phyloP scores from a whole-genome alignment of 148 eudicot genomes.

The Fagopyrum esculentum region DNA sequence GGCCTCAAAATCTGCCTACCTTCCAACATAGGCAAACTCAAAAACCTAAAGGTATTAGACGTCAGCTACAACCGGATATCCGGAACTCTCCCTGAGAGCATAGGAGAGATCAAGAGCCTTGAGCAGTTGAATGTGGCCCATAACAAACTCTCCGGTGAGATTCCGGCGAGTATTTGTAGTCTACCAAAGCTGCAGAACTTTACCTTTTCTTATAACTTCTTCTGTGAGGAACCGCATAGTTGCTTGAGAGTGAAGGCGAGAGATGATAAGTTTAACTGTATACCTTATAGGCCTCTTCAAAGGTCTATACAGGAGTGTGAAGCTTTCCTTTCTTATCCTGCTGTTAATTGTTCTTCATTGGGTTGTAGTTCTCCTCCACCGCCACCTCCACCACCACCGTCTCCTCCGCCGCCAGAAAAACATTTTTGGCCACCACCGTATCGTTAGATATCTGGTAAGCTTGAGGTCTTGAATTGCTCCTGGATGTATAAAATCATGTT shows the following conservation, averaged over 20 bases:
- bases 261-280: constrained; percentile 45
- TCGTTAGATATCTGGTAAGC: not conserved
- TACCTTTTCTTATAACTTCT: constrained; percentile 62
- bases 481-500: too few species aligned
- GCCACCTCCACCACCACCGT: constrained; percentile 16
- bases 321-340: constrained; percentile 38
- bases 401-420: constrained; percentile 14
- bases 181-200: constrained; percentile 63
- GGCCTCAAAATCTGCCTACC: constrained; percentile 25
- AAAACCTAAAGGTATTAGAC: constrained; percentile 9
- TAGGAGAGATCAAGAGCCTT: constrained; percentile 47
- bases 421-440: not conserved
- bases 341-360: constrained; percentile 45
- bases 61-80: constrained; percentile 25
- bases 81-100: constrained; percentile 39
- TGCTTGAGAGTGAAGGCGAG: constrained; percentile 26
- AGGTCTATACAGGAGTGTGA: constrained; percentile 45
- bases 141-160: constrained; percentile 55
- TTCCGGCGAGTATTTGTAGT: constrained; percentile 46
- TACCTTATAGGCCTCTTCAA: constrained; percentile 36
- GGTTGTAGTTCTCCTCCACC: constrained; percentile 25
- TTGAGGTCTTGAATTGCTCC: too few species aligned
- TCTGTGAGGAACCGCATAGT: constrained; percentile 52
- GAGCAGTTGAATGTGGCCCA: constrained; percentile 74
- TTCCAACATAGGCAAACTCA: constrained; percentile 12